These are phyloP conservation scores for Penicillium concentricum DNA, from an alignment of 2,329 filamentous ascomycete species.

Conservation along the genomic window DNA sequence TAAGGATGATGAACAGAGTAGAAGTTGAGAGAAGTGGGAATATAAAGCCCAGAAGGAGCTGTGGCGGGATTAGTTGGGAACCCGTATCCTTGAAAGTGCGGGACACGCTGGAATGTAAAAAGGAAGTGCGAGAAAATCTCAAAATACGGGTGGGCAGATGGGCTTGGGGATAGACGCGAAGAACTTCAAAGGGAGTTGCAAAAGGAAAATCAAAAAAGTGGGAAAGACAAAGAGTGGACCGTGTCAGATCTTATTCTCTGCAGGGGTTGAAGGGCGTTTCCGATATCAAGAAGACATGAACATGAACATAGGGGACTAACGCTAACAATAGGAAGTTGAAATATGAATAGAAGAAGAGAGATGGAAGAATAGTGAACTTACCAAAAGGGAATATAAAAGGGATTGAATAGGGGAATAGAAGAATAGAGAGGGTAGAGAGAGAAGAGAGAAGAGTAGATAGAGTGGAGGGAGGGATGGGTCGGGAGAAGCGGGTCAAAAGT, in stretches of 20 bases:
- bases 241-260: constrained; percentile 26
- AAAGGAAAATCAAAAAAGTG: constrained; percentile 15
- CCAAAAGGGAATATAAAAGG: neutral
- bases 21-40: constrained; percentile 19
- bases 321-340: neutral
- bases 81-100: neutral
- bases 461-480: constrained; percentile 15
- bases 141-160: constrained; percentile 20
- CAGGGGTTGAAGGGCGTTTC: constrained; percentile 19
- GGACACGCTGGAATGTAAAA: constrained; percentile 3
- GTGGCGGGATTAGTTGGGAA: constrained; percentile 17
- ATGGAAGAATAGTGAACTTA: neutral
- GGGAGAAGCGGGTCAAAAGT: constrained; percentile 11
- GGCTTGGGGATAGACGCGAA: constrained; percentile 4
- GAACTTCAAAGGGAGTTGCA: constrained; percentile 14
- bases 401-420: neutral
- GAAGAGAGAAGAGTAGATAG: constrained; percentile 12
- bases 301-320: constrained; percentile 9
- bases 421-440: constrained; percentile 3
- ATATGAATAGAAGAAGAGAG: neutral
- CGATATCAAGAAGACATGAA: constrained; percentile 20
- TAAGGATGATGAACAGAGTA: constrained; percentile 8
- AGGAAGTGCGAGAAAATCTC: constrained; percentile 20
- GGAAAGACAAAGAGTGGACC: constrained; percentile 22
- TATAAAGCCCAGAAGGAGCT: constrained; percentile 11